These are phyloP conservation scores for Lachancea quebecensis DNA, from an alignment of 805 yeast genomes.

Conservation along the genomic window DNA sequence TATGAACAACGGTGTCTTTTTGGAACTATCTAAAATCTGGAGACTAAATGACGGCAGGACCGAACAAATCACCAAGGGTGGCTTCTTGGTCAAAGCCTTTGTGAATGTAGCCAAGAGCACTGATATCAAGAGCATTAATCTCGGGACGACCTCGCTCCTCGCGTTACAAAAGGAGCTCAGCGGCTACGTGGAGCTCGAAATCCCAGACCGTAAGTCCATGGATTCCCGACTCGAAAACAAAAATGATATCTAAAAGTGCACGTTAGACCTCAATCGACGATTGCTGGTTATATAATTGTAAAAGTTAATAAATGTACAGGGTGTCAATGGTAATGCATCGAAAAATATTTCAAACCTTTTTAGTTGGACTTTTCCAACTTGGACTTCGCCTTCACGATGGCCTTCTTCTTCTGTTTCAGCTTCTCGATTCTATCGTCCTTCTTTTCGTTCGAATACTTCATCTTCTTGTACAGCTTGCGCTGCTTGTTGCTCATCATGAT, in stretches of 20 bases:
- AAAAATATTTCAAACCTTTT: conserved; percentile 23
- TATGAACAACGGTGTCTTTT: conserved; percentile 25
- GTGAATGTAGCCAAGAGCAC: conserved; percentile 67
- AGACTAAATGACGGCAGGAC: conserved; percentile 23
- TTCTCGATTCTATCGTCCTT: conserved; percentile 69
- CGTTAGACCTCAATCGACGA: not conserved
- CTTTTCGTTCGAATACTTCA: conserved; percentile 85
- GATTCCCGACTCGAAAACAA: conserved; percentile 54
- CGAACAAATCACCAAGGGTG: conserved; percentile 47
- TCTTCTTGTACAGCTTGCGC: conserved; percentile 86
- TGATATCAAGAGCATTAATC: conserved; percentile 64
- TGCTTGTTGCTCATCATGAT: conserved; percentile 98
- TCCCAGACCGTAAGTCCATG: conserved; percentile 76
- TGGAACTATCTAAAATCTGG: conserved; percentile 27
- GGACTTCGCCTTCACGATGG: conserved; percentile 57
- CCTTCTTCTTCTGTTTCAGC: conserved; percentile 61
- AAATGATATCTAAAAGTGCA: conserved; percentile 6
- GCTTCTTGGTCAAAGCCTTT: conserved; percentile 54
- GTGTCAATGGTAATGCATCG: conserved; percentile 1
- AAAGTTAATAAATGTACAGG: conserved; percentile 8
- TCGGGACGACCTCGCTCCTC: conserved; percentile 57
- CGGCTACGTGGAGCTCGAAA: conserved; percentile 59
- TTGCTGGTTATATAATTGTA: conserved; percentile 1
- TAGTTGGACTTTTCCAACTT: conserved; percentile 43
- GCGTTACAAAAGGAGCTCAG: conserved; percentile 56